Base-by-base conservation (phyloP, 192 early-diverging fungal species). In the Entomortierella chlamydospora region DNA sequence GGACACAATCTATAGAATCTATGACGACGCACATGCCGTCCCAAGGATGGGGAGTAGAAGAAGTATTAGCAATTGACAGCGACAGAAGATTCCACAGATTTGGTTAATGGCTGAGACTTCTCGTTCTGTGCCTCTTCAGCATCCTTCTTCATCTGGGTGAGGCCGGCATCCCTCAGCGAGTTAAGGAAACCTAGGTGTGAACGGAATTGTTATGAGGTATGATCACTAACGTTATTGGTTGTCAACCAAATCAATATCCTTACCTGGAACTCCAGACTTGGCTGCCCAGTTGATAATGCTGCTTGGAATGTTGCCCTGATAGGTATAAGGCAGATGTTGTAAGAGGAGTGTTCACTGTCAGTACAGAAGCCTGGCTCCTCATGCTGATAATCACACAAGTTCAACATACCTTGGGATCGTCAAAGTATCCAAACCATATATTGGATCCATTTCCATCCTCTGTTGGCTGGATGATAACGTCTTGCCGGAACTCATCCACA, bases 401-500 rank as follows among this genome's bases (percentile, higher is more conserved):
- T 41, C 17, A 25, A 33, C 45, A 30, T 83, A 81, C 84, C 78
- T 86, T 81, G 1, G 86, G 84, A 29, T 87, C 65, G 57, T 87
- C 86, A 70, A 77, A 85, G 51, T 87, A 87, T 30, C 73, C 81
- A 59, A 87, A 70, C 42, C 72, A 70, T 11, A 87, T 73, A 42
- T 70, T 63, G 60, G 82, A 82, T 7, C 86, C 86, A 13, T 60
- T 59, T 49, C 62, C 76, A 28, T 79, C 76, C 15, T 81, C 64
- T 30, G 58, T 68, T 11, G 84, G 70, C 26, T 70, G 56, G 28
- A 87, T 82, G 7, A 82, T 80, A 8, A 87, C 77, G 43, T 78
- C 77, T 55, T 87, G 86, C 30, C 82, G 61, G 49, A 78, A 87
- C 22, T 85, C 81, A 37, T 85, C 83, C 60, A 87, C 82, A n/a